Conservation (phyloP, 352 stramenopile species). For the Phytopythium ostracodes region DNA sequence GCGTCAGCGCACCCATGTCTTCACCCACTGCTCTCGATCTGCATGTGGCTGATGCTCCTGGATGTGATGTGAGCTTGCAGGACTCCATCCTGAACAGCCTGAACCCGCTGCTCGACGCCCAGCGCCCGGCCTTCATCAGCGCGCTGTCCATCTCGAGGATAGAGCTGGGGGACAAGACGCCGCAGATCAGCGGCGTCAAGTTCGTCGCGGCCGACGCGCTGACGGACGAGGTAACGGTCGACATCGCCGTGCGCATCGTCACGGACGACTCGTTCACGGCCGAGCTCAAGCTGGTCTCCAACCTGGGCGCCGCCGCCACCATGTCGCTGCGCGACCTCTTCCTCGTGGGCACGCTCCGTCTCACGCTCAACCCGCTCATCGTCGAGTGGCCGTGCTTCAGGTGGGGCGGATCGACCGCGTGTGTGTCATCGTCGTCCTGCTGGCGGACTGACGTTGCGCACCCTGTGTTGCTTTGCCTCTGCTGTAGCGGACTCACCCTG, state of each 20-base stretch:
- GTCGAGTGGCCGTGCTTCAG: slow-evolving; percentile 72
- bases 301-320: slow-evolving; percentile 48
- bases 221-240: slow-evolving; percentile 64
- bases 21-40: no score
- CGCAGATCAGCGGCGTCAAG: slow-evolving; percentile 69
- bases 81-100: slow-evolving; percentile 58
- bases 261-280: slow-evolving; percentile 56
- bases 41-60: background rate
- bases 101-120: slow-evolving; percentile 58
- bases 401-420: slow-evolving; percentile 1
- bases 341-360: slow-evolving; percentile 60
- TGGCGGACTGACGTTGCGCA: no score
- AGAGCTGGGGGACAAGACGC: slow-evolving; percentile 49
- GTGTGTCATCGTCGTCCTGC: no score
- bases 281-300: slow-evolving; percentile 64
- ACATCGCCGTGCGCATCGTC: slow-evolving; percentile 61
- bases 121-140: slow-evolving; percentile 63
- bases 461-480: no score
- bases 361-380: slow-evolving; percentile 67
- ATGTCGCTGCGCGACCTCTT: slow-evolving; percentile 64
- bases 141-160: slow-evolving; percentile 53
- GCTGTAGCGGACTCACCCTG: slow-evolving; percentile 48
- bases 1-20: no score
- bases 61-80: slow-evolving; percentile 15
- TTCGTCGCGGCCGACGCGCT: slow-evolving; percentile 51